A percentile compares a stretch with the other conserved stretches of the same genome.
These are phyloP conservation scores for Oxyria digyna DNA, from an alignment of 148 eudicot species.

Conservation along the genomic window DNA sequence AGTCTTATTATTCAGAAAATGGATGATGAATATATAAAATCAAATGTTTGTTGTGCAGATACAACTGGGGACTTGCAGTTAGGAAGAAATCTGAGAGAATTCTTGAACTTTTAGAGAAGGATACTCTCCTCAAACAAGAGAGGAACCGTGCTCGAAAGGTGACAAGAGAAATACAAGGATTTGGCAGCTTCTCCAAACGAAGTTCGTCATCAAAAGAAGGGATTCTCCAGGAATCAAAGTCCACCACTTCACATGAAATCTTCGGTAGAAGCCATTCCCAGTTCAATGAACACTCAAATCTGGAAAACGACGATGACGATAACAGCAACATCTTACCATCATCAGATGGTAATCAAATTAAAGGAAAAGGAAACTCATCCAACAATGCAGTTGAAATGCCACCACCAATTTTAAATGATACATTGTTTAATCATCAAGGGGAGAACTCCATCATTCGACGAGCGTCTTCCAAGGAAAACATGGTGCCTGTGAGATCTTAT, in stretches of 20 bases:
- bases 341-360: background rate
- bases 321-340: constrained; percentile 7
- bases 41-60: constrained; percentile 28
- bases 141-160: constrained; percentile 62
- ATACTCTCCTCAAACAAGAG: constrained; percentile 63
- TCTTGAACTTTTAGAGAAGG: constrained; percentile 50
- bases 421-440: background rate
- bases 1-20: too few species aligned
- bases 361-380: background rate
- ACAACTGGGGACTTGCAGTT: constrained; percentile 83
- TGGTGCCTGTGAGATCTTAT: constrained; percentile 23
- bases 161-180: constrained; percentile 77
- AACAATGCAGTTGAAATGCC: constrained; percentile 5
- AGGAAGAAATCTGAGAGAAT: constrained; percentile 65
- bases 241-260: constrained; percentile 2
- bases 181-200: constrained; percentile 62
- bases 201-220: constrained; percentile 23
- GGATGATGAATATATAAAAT: background rate
- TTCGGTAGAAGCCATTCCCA: constrained; percentile 59
- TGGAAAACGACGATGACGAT: constrained; percentile 15
- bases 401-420: background rate
- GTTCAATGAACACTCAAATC: constrained; percentile 44
- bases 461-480: constrained; percentile 38
- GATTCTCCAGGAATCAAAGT: constrained; percentile 21
- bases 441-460: background rate